phyloP scores from a whole-genome alignment of 768 basidiomycete genomes.

The Kwoniella newhampshirensis region DNA sequence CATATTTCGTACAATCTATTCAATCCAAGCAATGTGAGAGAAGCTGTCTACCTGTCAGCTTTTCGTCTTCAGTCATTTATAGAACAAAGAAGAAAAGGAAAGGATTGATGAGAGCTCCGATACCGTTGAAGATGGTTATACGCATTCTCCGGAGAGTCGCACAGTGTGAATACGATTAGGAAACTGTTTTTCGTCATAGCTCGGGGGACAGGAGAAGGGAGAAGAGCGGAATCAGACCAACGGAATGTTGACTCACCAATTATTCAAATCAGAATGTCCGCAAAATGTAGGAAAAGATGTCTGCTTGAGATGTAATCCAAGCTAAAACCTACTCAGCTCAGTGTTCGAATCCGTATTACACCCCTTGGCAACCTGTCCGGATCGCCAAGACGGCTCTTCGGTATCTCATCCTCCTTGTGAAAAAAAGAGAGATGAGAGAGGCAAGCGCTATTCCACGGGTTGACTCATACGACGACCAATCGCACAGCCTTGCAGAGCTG shows the following conservation, averaged over 20 bases:
- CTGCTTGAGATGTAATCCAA: background rate
- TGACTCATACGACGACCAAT: slow-evolving; percentile 52
- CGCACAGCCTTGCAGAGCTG: slow-evolving; percentile 45
- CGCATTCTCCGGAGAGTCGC: slow-evolving; percentile 46
- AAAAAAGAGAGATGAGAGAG: slow-evolving; percentile 7
- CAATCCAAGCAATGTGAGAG: too few relatives aligned
- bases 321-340: background rate
- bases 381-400: slow-evolving; percentile 16
- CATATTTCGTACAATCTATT: too few relatives aligned
- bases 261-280: background rate
- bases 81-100: slow-evolving; percentile 4
- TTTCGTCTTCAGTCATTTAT: background rate
- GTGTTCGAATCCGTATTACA: slow-evolving; percentile 7
- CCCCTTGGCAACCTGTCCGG: slow-evolving; percentile 17
- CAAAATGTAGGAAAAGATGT: slow-evolving; percentile 1
- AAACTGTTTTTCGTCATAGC: slow-evolving; percentile 46
- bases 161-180: slow-evolving; percentile 54
- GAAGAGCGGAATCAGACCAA: background rate
- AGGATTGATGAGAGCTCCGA: slow-evolving; percentile 33
- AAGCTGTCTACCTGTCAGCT: slow-evolving; percentile 15
- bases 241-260: background rate
- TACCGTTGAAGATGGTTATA: slow-evolving; percentile 48
- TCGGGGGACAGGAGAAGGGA: slow-evolving; percentile 9
- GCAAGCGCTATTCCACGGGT: slow-evolving; percentile 46
- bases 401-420: too few relatives aligned